Conservation (phyloP, 495 filamentous ascomycete genomes). For the Talaromyces trachyspermus region DNA sequence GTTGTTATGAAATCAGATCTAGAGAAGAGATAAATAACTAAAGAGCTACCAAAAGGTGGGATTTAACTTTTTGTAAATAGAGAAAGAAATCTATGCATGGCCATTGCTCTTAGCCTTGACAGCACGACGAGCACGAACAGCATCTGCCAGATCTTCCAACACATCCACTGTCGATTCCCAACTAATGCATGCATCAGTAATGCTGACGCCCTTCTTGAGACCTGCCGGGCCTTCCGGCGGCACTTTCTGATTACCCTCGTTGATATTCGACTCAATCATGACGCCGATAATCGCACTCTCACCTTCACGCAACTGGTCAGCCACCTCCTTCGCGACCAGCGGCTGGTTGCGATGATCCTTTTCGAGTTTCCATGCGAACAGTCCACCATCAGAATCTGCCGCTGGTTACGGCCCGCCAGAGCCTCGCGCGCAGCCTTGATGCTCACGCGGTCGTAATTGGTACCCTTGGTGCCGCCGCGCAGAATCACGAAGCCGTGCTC, state of each 20-base stretch:
- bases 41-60: too few relatives aligned
- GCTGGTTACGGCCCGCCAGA: slow-evolving; percentile 75
- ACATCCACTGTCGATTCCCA: slow-evolving; percentile 85
- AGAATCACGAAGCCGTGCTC: slow-evolving; percentile 97
- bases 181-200: slow-evolving; percentile 95
- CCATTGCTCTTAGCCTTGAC: slow-evolving; percentile 30
- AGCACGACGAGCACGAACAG: slow-evolving; percentile 66
- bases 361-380: slow-evolving; percentile 80
- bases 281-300: slow-evolving; percentile 87
- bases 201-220: slow-evolving; percentile 87
- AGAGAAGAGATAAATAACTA: too few relatives aligned
- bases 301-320: slow-evolving; percentile 78
- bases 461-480: slow-evolving; percentile 84
- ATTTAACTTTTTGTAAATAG: too few relatives aligned
- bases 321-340: slow-evolving; percentile 73
- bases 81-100: slow-evolving; percentile 8
- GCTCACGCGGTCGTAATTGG: slow-evolving; percentile 85
- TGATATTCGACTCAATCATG: slow-evolving; percentile 98
- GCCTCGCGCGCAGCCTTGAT: slow-evolving; percentile 73
- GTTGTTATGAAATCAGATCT: too few relatives aligned
- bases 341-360: slow-evolving; percentile 81
- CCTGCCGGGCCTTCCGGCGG: slow-evolving; percentile 70
- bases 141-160: slow-evolving; percentile 78
- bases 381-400: slow-evolving; percentile 91
- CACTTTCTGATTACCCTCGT: slow-evolving; percentile 92